Percentiles rank a stretch among this genome's conserved stretches.
Evolutionary conservation across 345 rosid species (phyloP).

Genomic region (Eutrema yunnanense): DNA sequence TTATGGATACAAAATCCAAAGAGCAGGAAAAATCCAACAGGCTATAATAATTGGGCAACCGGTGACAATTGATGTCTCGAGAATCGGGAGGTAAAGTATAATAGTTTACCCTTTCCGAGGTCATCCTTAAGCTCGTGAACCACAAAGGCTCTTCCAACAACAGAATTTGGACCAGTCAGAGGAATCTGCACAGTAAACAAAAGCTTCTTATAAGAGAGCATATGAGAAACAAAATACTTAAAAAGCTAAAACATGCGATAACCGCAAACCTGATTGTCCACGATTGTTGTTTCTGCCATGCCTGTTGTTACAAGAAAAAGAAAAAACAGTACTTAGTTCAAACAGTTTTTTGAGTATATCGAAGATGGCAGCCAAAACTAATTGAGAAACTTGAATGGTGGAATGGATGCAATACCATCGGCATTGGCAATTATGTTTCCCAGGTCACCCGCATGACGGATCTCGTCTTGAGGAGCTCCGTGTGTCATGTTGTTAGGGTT

Average conservation of each 20-base stretch:
- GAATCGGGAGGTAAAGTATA: not conserved
- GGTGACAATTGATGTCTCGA: not conserved
- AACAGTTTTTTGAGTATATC: not conserved
- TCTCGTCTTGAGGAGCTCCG: conserved; percentile 91
- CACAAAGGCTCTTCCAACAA: conserved; percentile 93
- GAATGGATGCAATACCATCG: conserved; percentile 46
- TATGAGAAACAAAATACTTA: not conserved
- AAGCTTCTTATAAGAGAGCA: not conserved
- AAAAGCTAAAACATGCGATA: not conserved
- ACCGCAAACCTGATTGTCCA: conserved; percentile 62
- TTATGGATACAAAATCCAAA: not conserved
- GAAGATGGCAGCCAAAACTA: not conserved
- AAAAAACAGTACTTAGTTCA: not conserved
- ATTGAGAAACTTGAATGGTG: not conserved
- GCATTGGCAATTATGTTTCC: conserved; percentile 97
- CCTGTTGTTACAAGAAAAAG: conserved; percentile 42
- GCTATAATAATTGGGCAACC: not conserved
- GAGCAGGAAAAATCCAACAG: not conserved
- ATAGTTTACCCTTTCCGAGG: conserved; percentile 75
- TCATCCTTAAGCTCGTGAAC: conserved; percentile 97
- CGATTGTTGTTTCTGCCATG: conserved; percentile 83
- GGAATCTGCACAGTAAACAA: conserved; percentile 49
- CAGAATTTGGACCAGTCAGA: conserved; percentile 63
- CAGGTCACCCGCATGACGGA: conserved; percentile 99
- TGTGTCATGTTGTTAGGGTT: conserved; percentile 84